Evolutionary conservation across 345 rosid genomes (phyloP), one percentile per base, ranked within the genome.

Genomic region (Reutealis trisperma): DNA sequence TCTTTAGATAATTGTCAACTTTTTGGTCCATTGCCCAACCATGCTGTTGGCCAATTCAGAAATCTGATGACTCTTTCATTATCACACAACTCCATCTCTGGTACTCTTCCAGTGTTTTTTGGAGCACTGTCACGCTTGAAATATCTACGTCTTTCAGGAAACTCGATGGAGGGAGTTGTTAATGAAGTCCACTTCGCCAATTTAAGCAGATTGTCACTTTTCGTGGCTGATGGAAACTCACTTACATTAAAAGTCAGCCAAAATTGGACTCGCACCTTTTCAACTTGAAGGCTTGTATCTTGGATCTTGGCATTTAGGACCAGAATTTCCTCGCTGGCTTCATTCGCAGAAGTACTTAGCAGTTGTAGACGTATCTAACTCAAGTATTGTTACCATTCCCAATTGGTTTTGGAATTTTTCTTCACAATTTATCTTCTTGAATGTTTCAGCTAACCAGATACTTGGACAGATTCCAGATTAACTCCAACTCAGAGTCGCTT

Each of bases 101-200:
- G 72, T 52, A 15, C 67, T 0, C 63, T 64, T 78, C 81, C 72
- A 72, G 19, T 42, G 19, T 47, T 49, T 16, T 12, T 72, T n/a
- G 76, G 77, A 10, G 64, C 44, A 9, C 42, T 78, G 27, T 34
- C 60, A 52, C n/a, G 27, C 7, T 55, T 78, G 55, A 37, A 69
- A 44, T 30, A 13, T 5, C n/a, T 72, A 1, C 30, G 63, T 55
- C 58, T 78, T 5, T 49, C 25, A 3, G 12, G 19, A 58, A 69
- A 69, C 59, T 77, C 74, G 18, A 58, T 67, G 79, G 19, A 49
- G 60, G 79, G 75, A 9, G 47, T 69, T 11, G 47, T 52, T 51
- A 12, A 15, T 11, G 19, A 51, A 51, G 2, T 51, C 16, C 55
- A 51, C 5, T 51, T 51, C 15, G 55, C 19, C 16, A 51, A 51